Evolutionary conservation across 306 rosid species (phyloP).

Genomic region (Cicer yamashitae): DNA sequence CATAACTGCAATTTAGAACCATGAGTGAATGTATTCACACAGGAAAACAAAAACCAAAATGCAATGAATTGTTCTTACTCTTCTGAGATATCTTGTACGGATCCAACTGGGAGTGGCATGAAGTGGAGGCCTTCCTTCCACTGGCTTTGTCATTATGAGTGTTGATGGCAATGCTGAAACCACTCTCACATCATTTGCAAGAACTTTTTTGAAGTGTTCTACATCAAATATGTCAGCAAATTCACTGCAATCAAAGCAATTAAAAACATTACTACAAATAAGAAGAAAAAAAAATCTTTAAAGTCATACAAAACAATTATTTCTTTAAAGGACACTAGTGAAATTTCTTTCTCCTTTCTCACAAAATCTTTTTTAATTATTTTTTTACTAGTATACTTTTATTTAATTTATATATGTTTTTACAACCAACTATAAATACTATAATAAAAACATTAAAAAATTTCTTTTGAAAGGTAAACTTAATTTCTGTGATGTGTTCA

Average conservation of each 20-base stretch:
- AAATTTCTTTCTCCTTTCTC: too few species aligned
- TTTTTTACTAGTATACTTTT: too few species aligned
- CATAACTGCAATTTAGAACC: too few species aligned
- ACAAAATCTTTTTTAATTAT: too few species aligned
- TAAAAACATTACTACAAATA: slow-evolving; percentile 2
- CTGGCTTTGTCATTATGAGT: slow-evolving; percentile 77
- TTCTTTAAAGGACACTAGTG: too few species aligned
- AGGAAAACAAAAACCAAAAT: slow-evolving; percentile 18
- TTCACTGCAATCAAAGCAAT: slow-evolving; percentile 66
- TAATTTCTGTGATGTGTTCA: too few species aligned
- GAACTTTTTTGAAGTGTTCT: slow-evolving; percentile 86
- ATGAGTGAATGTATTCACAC: background rate
- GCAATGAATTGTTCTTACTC: slow-evolving; percentile 58
- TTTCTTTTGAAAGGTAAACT: too few species aligned
- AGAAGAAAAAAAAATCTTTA: slow-evolving; percentile 17
- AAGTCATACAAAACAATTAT: background rate
- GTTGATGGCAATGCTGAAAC: slow-evolving; percentile 94
- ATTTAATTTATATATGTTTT: too few species aligned
- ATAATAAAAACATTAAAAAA: too few species aligned
- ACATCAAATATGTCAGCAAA: slow-evolving; percentile 94
- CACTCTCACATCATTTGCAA: slow-evolving; percentile 75
- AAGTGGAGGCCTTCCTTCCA: slow-evolving; percentile 83
- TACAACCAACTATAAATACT: too few species aligned
- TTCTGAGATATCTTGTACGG: slow-evolving; percentile 73
- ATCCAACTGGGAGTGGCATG: slow-evolving; percentile 86